Base-by-base conservation (phyloP, 805 yeast species). In the Hanseniaspora meyeri region DNA sequence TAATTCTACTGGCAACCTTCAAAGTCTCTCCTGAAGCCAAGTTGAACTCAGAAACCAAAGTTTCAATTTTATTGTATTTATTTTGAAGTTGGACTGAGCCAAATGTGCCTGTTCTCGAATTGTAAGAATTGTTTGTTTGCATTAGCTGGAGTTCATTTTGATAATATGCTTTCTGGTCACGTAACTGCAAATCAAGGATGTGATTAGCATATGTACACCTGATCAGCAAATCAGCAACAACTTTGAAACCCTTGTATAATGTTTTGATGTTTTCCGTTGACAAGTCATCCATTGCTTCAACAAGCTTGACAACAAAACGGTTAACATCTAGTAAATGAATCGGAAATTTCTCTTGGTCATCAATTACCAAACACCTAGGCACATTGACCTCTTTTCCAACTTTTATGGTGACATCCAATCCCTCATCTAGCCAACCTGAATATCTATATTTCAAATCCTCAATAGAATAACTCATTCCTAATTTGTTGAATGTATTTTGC, bases 281-380 rank as follows among this genome's bases (percentile, higher is more conserved):
- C 14, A 27, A 12, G 12, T 16, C 20, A n/a, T 32, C 27, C 12
- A 45, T 14, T 5, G 29, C 29, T 19, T 12, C 20, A 5, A 20
- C 10, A 5, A 53, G n/a, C 3, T 7, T 5, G 5, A 17, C 20
- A 14, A 45, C 6, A 34, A 46, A 53, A 9, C 9, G 10, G 19
- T 31, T 17, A 8, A 53, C 17, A 20, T n/a, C 51, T 19, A 31
- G 17, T 38, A 46, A 46, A 53, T 53, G 46, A 31, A 46, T 37
- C 20, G 57, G 57, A 39, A 46, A 53, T 9, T 53, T 46, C 29
- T 38, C 37, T 1, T 10, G 27, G 17, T 53, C 51, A 39, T 53
- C 51, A 31, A 53, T 38, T 1, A 53, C 43, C 20, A 53, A 40
- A 39, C 42, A 46, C 31, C 47, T 46, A 8, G 57, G 57, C 1